Conservation (phyloP, 345 rosid genomes). For the Aquilaria sinensis region DNA sequence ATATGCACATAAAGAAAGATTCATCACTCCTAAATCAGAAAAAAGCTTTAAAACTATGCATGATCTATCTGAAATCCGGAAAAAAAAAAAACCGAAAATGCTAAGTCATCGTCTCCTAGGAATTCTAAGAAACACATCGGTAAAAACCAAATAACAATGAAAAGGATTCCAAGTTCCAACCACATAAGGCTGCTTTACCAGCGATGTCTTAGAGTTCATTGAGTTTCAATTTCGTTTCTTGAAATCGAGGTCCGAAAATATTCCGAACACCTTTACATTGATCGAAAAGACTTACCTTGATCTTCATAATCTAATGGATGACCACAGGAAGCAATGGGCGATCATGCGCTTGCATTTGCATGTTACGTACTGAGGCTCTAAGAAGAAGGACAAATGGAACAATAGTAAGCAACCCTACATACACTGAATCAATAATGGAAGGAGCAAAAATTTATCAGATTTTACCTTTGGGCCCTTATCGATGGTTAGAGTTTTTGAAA, state of each 20-base stretch:
- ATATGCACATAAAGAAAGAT: no score
- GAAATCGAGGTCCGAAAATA: slow-evolving; percentile 15
- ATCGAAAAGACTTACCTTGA: slow-evolving; percentile 27
- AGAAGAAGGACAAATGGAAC: not conserved
- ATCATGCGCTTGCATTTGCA: slow-evolving; percentile 27
- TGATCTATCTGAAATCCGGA: no score
- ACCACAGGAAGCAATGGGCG: slow-evolving; percentile 23
- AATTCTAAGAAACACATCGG: no score
- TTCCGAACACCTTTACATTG: slow-evolving; percentile 33
- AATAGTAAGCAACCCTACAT: not conserved
- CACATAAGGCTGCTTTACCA: slow-evolving; percentile 31
- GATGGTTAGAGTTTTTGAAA: no score
- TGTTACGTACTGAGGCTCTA: slow-evolving; percentile 1
- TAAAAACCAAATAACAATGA: no score
- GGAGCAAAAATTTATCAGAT: no score
- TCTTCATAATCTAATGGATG: slow-evolving; percentile 5
- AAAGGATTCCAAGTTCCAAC: slow-evolving; percentile 13
- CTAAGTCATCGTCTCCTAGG: no score
- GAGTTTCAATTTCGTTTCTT: slow-evolving; percentile 12
- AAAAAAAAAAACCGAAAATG: no score
- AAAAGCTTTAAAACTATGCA: no score
- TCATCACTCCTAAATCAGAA: no score
- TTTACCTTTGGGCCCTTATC: no score
- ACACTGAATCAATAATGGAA: no score
- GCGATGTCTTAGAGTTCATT: slow-evolving; percentile 23